Conservation (phyloP, 2,329 filamentous ascomycete species). For the Mycosphaerella sp. region DNA sequence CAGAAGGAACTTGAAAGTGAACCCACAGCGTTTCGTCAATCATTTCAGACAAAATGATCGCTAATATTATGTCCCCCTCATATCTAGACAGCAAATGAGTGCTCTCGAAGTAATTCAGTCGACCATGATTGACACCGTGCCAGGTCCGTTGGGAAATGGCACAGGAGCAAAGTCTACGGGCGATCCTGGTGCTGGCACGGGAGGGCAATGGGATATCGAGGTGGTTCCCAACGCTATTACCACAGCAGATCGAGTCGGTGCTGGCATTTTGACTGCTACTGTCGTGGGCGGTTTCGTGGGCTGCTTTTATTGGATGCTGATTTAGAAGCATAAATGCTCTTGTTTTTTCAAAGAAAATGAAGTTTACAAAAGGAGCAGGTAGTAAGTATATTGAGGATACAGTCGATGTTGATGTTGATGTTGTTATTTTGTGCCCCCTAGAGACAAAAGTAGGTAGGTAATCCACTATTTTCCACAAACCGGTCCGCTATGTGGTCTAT, state of each 20-base stretch:
- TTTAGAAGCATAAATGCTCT: background rate
- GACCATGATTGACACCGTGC: slow-evolving; percentile 35
- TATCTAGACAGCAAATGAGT: slow-evolving; percentile 46
- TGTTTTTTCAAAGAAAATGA: background rate
- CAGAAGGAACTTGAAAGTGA: no score
- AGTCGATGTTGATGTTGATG: no score
- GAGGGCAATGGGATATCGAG: slow-evolving; percentile 17
- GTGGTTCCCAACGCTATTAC: slow-evolving; percentile 24
- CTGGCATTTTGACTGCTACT: slow-evolving; percentile 18
- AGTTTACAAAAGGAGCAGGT: background rate
- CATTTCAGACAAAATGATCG: no score
- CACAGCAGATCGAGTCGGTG: slow-evolving; percentile 19
- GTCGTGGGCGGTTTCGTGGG: slow-evolving; percentile 16
- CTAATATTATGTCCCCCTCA: no score
- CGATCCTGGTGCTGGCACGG: slow-evolving; percentile 16
- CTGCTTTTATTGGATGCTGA: slow-evolving; percentile 21
- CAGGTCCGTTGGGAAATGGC: slow-evolving; percentile 41
- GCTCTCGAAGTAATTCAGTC: slow-evolving; percentile 48
- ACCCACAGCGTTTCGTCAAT: no score
- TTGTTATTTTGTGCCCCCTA: no score
- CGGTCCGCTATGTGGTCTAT: background rate
- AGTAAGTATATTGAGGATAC: no score
- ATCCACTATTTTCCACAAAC: background rate
- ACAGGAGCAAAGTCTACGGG: slow-evolving; percentile 41
- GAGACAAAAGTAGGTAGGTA: no score